These are phyloP conservation scores for Nicotiana attenuata DNA, from an alignment of 257 asterid species.

Conservation along the genomic window DNA sequence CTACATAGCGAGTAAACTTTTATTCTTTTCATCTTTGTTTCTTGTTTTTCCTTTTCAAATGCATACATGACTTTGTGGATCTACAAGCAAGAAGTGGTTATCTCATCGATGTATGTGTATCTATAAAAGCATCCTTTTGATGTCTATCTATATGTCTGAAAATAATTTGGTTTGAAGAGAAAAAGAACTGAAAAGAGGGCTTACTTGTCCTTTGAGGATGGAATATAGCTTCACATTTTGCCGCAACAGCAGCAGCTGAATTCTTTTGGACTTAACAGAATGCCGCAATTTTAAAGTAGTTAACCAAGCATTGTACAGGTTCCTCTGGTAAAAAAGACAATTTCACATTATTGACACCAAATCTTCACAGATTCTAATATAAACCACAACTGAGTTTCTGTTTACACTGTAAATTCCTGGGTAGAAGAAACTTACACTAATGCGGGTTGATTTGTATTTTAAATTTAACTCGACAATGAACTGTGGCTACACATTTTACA, in stretches of 20 bases:
- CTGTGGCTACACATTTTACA: not conserved
- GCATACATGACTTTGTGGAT: not conserved
- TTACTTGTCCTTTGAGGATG: slow-evolving; percentile 60
- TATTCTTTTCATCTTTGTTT: not conserved
- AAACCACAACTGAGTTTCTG: not conserved
- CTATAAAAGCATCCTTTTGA: not conserved
- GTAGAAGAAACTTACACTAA: slow-evolving; percentile 1
- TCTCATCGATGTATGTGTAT: not conserved
- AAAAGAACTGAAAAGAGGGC: slow-evolving; percentile 15
- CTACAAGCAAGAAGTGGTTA: not conserved
- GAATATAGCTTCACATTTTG: slow-evolving; percentile 60
- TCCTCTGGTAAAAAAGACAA: slow-evolving; percentile 50
- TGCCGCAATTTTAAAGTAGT: slow-evolving; percentile 55
- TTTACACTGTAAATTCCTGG: not conserved
- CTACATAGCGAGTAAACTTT: not conserved
- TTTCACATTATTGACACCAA: not conserved
- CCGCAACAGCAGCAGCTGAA: slow-evolving; percentile 47
- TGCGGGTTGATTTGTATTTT: not conserved
- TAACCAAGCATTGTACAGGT: slow-evolving; percentile 68
- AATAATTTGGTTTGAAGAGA: not conserved
- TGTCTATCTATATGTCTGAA: not conserved
- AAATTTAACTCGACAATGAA: not conserved
- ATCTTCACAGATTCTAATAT: not conserved
- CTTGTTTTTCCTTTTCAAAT: not conserved
- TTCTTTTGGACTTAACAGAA: slow-evolving; percentile 52